phyloP scores from a whole-genome alignment of 2,329 filamentous ascomycete genomes.

The Pseudogymnoascus sp. region DNA sequence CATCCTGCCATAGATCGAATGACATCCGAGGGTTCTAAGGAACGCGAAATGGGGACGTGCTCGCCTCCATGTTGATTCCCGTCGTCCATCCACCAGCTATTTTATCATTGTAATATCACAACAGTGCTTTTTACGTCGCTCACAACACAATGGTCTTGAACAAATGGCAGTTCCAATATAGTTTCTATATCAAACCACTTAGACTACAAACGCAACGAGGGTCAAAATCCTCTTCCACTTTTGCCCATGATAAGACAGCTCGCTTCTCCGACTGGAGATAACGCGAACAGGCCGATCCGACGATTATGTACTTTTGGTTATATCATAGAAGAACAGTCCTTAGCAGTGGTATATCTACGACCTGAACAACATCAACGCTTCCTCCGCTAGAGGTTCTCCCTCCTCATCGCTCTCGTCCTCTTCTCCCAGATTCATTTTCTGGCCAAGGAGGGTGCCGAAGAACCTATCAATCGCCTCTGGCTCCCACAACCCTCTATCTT shows the following conservation, averaged over 20 bases:
- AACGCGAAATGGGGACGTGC: too few species aligned
- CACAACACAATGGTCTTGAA: neutral
- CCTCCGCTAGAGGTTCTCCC: slow-evolving; percentile 31
- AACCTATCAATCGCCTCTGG: slow-evolving; percentile 68
- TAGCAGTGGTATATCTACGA: slow-evolving; percentile 16
- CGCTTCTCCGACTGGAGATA: neutral
- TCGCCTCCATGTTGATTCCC: too few species aligned
- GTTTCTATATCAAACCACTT: neutral
- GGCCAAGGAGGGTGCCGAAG: slow-evolving; percentile 66
- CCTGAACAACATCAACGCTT: slow-evolving; percentile 28
- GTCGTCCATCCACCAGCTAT: neutral
- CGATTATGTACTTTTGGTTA: neutral
- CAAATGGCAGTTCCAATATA: neutral
- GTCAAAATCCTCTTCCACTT: neutral
- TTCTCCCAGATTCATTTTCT: slow-evolving; percentile 58
- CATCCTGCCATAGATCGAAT: neutral
- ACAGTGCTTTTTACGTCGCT: neutral
- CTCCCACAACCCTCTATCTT: slow-evolving; percentile 74
- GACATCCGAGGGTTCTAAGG: neutral
- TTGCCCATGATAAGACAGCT: neutral
- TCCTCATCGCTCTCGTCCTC: slow-evolving; percentile 42
- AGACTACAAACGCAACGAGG: neutral
- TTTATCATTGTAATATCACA: neutral
- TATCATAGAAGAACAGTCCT: neutral
- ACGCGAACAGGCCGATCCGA: neutral